phyloP scores from a whole-genome alignment of 495 filamentous ascomycete species.

The Aspergillus saccharolyticus region DNA sequence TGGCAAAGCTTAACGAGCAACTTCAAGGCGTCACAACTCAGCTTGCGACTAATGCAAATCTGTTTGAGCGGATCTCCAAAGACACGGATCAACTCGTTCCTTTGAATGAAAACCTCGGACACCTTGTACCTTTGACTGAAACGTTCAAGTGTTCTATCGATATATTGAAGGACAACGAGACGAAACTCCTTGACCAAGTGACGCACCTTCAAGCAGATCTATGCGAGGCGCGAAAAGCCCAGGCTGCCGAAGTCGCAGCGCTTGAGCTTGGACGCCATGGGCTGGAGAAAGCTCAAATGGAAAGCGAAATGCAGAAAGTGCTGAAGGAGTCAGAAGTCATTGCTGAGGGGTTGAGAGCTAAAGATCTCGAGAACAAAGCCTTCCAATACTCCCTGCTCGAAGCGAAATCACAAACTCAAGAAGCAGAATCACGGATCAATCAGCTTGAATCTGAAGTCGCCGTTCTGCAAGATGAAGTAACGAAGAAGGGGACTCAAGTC shows the following conservation, averaged over 20 bases:
- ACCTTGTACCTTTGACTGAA: conserved; percentile 17
- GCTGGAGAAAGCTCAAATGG: conserved; percentile 23
- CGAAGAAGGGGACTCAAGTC: conserved; percentile 17
- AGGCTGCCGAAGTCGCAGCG: conserved; percentile 4
- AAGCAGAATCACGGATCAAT: conserved; percentile 8
- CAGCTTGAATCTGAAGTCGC: conserved; percentile 18
- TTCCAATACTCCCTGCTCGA: conserved; percentile 20
- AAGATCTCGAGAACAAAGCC: conserved; percentile 13
- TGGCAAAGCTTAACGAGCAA: conserved; percentile 15
- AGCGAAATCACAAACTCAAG: conserved; percentile 9
- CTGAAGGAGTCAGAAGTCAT: conserved; percentile 14
- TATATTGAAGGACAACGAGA: conserved; percentile 12
- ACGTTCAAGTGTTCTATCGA: conserved; percentile 18
- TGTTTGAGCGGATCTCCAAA: conserved; percentile 23
- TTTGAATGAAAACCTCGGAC: conserved; percentile 19
- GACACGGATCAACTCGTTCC: conserved; percentile 10
- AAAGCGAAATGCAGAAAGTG: conserved; percentile 21
- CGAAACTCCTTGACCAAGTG: conserved; percentile 20
- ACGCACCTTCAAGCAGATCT: conserved; percentile 20
- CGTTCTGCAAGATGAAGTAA: conserved; percentile 18
- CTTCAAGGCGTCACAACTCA: conserved; percentile 16
- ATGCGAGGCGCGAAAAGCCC: conserved; percentile 17
- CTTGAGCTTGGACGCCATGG: conserved; percentile 10
- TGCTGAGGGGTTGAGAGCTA: conserved; percentile 14
- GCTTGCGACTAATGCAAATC: conserved; percentile 19